Percentiles rank a stretch among this genome's conserved stretches.
Evolutionary conservation across 768 basidiomycete genomes (phyloP).

Genomic region (Lactarius sanguifluus): DNA sequence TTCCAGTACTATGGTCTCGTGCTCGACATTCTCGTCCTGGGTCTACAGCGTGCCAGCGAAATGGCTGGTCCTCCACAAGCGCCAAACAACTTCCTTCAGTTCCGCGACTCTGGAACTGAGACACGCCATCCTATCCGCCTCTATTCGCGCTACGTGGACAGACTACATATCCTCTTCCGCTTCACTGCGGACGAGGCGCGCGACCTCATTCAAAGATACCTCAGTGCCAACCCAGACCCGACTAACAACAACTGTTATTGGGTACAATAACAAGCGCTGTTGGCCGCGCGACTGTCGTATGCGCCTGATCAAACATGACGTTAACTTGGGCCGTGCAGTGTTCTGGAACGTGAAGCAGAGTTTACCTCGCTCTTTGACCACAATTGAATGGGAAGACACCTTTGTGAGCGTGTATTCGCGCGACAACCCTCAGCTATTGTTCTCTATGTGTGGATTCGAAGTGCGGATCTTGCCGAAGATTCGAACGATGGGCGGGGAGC

Average conservation of each 20-base stretch:
- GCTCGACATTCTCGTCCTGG: constrained; percentile 91
- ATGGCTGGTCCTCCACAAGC: constrained; percentile 98
- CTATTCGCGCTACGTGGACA: constrained; percentile 95
- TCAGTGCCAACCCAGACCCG: constrained; percentile 96
- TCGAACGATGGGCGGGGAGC: constrained; percentile 91
- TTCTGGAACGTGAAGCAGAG: constrained; percentile 99
- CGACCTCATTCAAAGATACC: constrained; percentile 96
- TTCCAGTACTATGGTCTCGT: constrained; percentile 99
- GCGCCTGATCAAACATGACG: constrained; percentile 98
- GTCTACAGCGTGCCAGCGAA: constrained; percentile 96
- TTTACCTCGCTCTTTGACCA: constrained; percentile 90
- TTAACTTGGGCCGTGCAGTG: constrained; percentile 95
- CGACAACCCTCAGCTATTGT: constrained; percentile 95
- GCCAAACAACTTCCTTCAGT: constrained; percentile 99
- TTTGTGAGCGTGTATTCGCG: constrained; percentile 97
- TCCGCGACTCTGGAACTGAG: constrained; percentile 91
- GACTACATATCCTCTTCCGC: constrained; percentile 93
- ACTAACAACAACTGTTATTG: constrained; percentile 99
- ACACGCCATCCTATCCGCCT: constrained; percentile 96
- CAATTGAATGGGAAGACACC: constrained; percentile 99
- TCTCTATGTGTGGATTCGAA: constrained; percentile 99
- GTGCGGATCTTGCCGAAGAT: constrained; percentile 96
- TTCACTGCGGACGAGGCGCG: constrained; percentile 97
- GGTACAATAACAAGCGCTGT: constrained; percentile 98
- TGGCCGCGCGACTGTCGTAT: constrained; percentile 99